phyloP scores from a whole-genome alignment of 805 yeast species.

The Candida germanica region DNA sequence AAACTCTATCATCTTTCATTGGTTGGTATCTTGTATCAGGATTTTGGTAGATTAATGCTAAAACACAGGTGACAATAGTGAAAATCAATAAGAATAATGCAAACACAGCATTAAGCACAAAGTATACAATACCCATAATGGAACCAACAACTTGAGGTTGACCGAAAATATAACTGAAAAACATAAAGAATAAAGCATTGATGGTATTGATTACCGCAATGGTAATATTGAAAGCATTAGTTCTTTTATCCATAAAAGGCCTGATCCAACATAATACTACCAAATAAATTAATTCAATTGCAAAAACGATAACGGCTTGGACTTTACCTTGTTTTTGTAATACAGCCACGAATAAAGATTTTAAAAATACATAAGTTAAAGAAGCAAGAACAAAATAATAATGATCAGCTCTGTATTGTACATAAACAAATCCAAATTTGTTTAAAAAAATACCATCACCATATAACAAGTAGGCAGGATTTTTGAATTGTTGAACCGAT shows the following conservation, averaged over 20 bases:
- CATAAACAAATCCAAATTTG: slow-evolving; percentile 88
- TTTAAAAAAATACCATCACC: slow-evolving; percentile 81
- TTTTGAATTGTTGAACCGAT: slow-evolving; percentile 70
- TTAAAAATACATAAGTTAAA: slow-evolving; percentile 62
- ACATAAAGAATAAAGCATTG: slow-evolving; percentile 82
- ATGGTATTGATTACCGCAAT: slow-evolving; percentile 76
- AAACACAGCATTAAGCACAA: slow-evolving; percentile 84
- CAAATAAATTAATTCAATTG: slow-evolving; percentile 70
- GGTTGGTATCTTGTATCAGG: slow-evolving; percentile 97
- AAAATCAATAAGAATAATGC: slow-evolving; percentile 78
- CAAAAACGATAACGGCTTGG: slow-evolving; percentile 76
- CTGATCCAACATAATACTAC: slow-evolving; percentile 62
- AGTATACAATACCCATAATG: slow-evolving; percentile 86
- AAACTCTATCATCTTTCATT: slow-evolving; percentile 92
- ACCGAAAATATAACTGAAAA: slow-evolving; percentile 79
- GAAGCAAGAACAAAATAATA: slow-evolving; percentile 77
- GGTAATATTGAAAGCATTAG: slow-evolving; percentile 88
- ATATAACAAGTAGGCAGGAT: slow-evolving; percentile 87
- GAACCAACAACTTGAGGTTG: slow-evolving; percentile 89
- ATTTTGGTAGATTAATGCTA: slow-evolving; percentile 82
- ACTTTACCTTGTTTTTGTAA: slow-evolving; percentile 77
- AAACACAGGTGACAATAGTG: slow-evolving; percentile 81
- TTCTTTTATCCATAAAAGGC: slow-evolving; percentile 93
- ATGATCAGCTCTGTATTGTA: slow-evolving; percentile 82
- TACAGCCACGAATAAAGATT: slow-evolving; percentile 83